A percentile compares a stretch with the other conserved stretches of the same genome.
Evolutionary conservation across 495 filamentous ascomycete genomes (phyloP).

Genomic region (Aspergillus coremiiformis): DNA sequence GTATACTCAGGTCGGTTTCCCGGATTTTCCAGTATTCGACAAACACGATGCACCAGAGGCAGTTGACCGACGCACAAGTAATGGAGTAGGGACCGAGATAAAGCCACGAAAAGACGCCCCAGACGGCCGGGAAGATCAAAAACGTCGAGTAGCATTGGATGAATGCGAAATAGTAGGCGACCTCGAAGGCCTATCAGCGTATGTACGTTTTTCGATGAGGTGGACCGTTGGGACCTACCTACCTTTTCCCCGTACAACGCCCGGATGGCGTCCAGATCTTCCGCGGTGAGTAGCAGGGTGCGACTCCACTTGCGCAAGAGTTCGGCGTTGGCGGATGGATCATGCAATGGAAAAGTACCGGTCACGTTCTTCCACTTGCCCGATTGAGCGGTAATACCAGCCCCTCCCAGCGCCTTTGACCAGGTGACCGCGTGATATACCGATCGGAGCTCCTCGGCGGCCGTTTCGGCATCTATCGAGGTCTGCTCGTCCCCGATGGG

Average conservation of each 20-base stretch:
- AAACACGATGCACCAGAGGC: constrained; percentile 80
- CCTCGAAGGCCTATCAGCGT: constrained; percentile 28
- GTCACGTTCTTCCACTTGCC: constrained; percentile 80
- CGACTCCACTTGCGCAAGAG: constrained; percentile 82
- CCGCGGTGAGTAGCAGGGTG: constrained; percentile 59
- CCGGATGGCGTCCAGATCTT: constrained; percentile 75
- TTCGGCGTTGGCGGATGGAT: constrained; percentile 73
- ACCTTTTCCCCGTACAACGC: constrained; percentile 85
- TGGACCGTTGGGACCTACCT: background rate
- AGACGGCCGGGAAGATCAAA: constrained; percentile 68
- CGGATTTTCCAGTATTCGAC: constrained; percentile 96
- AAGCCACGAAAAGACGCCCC: constrained; percentile 70
- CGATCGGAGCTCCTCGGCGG: constrained; percentile 85
- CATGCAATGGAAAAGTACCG: constrained; percentile 83
- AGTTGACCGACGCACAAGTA: constrained; percentile 67
- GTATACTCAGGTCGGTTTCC: constrained; percentile 79
- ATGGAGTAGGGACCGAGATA: constrained; percentile 76
- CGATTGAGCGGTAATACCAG: constrained; percentile 71
- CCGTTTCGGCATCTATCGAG: constrained; percentile 53
- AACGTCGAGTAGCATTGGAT: constrained; percentile 85
- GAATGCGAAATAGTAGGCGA: constrained; percentile 96
- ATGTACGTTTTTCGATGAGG: no score
- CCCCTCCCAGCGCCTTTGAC: constrained; percentile 71
- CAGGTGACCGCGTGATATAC: constrained; percentile 83
- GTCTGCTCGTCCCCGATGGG: constrained; percentile 51